Percentiles rank a stretch among this genome's conserved stretches.
These are phyloP conservation scores for Alternaria solani DNA, from an alignment of 2,329 filamentous ascomycete genomes.

Conservation along the genomic window DNA sequence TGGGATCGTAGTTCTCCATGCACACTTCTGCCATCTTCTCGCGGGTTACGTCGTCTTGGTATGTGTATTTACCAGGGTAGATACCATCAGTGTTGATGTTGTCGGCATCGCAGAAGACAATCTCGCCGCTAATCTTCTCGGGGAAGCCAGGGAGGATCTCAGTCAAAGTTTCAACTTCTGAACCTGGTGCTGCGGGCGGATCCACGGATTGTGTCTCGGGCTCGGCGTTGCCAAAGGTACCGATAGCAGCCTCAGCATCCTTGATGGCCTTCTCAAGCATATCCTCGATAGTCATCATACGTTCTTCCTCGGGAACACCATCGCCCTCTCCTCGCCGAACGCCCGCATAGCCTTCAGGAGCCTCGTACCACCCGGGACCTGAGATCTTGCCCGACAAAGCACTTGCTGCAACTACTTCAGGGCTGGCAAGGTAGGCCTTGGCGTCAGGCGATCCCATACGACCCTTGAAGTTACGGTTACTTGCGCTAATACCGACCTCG, in stretches of 20 bases:
- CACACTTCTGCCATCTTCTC: constrained; percentile 88
- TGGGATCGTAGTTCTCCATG: constrained; percentile 91
- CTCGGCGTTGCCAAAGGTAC: constrained; percentile 51
- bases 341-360: constrained; percentile 72
- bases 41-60: constrained; percentile 80
- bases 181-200: constrained; percentile 38
- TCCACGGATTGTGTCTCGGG: constrained; percentile 43
- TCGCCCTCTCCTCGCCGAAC: constrained; percentile 76
- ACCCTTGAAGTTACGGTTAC: constrained; percentile 90
- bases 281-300: constrained; percentile 71
- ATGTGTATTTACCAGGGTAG: constrained; percentile 91
- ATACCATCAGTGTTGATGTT: constrained; percentile 94
- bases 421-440: constrained; percentile 85
- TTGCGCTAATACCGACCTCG: constrained; percentile 85
- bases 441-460: constrained; percentile 84
- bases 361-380: constrained; percentile 80
- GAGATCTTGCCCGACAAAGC: constrained; percentile 76
- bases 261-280: constrained; percentile 75
- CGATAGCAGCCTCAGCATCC: constrained; percentile 71
- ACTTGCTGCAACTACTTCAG: constrained; percentile 91
- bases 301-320: constrained; percentile 69
- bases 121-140: constrained; percentile 81
- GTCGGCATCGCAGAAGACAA: constrained; percentile 84
- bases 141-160: constrained; percentile 88
- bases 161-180: constrained; percentile 58